Conservation (phyloP, 257 asterid genomes). For the Verbena officinalis region DNA sequence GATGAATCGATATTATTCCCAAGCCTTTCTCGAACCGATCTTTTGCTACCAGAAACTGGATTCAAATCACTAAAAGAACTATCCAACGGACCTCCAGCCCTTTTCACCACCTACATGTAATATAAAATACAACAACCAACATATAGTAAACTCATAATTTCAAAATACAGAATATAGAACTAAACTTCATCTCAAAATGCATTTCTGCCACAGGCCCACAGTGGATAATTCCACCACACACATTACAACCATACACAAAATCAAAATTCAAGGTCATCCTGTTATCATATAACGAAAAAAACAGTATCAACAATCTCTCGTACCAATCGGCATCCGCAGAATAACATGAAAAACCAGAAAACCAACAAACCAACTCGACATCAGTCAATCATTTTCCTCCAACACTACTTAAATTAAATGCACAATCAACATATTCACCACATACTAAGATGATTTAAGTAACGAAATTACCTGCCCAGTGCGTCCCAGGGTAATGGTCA, state of each 20-base stretch:
- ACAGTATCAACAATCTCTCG: background rate
- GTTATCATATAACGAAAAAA: constrained; percentile 6
- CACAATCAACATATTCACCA: background rate
- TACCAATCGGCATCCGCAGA: background rate
- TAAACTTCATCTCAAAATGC: background rate
- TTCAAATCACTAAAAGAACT: constrained; percentile 36
- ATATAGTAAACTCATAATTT: background rate
- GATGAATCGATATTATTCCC: constrained; percentile 64
- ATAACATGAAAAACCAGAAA: background rate
- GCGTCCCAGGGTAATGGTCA: constrained; percentile 88
- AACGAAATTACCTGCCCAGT: constrained; percentile 63
- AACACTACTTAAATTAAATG: background rate
- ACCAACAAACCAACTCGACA: background rate
- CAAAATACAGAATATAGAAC: background rate
- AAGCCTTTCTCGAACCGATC: constrained; percentile 83
- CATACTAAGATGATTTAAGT: constrained; percentile 6
- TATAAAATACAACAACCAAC: constrained; percentile 10
- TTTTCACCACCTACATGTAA: constrained; percentile 73
- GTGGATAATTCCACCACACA: background rate
- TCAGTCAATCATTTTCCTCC: background rate
- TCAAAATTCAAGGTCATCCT: background rate
- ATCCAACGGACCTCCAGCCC: constrained; percentile 46
- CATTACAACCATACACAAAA: background rate
- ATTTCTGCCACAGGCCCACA: constrained; percentile 26
- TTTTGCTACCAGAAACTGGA: constrained; percentile 60